These are phyloP conservation scores for Phaeosphaeria sp. DNA, from an alignment of 2,329 filamentous ascomycete genomes.

Conservation along the genomic window DNA sequence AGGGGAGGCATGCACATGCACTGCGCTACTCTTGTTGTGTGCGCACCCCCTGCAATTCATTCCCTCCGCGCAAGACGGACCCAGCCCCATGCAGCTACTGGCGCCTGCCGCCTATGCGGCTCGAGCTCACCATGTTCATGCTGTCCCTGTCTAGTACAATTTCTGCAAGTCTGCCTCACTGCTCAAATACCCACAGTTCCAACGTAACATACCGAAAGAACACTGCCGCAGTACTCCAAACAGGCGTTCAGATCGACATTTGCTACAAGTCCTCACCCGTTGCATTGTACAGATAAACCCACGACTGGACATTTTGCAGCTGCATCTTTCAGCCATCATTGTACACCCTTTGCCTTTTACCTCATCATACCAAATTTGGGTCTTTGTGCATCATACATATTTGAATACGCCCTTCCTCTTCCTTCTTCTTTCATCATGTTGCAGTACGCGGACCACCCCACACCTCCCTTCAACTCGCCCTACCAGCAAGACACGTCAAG, in stretches of 20 bases:
- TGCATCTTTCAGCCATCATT: conserved; percentile 20
- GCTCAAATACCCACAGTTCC: conserved; percentile 38
- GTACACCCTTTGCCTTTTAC: conserved; percentile 10
- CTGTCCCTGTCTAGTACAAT: conserved; percentile 38
- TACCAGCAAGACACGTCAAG: conserved; percentile 42
- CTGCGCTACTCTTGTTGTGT: conserved; percentile 21
- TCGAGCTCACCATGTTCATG: conserved; percentile 35
- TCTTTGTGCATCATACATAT: conserved; percentile 15
- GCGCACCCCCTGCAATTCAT: conserved; percentile 19
- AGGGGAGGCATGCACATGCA: conserved; percentile 23
- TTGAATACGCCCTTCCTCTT: conserved; percentile 8
- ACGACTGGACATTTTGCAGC: conserved; percentile 33
- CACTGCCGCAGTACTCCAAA: conserved; percentile 45
- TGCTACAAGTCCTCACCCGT: conserved; percentile 28
- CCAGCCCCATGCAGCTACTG: conserved; percentile 39
- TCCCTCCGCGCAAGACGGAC: conserved; percentile 38
- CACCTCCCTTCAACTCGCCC: conserved; percentile 45
- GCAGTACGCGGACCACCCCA: conserved; percentile 39
- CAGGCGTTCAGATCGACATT: conserved; percentile 27
- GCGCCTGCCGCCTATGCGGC: conserved; percentile 44
- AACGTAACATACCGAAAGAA: conserved; percentile 33
- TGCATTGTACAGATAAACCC: conserved; percentile 39
- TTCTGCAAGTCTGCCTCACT: conserved; percentile 47
- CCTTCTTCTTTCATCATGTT: conserved; percentile 25
- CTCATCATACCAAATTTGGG: conserved; percentile 6